Conservation (phyloP, 805 yeast genomes). For the Sugiyamaella americana region DNA sequence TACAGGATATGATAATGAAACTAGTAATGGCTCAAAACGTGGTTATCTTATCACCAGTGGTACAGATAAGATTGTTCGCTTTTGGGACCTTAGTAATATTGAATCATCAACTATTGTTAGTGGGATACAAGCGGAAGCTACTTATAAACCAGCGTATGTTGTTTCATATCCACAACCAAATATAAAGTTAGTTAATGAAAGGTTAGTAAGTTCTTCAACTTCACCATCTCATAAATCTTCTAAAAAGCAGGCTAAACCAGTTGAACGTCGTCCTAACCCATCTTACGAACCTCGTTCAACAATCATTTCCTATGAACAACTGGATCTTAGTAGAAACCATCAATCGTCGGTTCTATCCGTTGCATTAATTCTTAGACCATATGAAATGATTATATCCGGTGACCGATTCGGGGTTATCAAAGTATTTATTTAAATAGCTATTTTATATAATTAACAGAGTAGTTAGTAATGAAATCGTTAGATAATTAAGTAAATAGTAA, state of each 20-base stretch:
- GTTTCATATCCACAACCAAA: conserved; percentile 32
- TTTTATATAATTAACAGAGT: no score
- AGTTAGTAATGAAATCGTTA: no score
- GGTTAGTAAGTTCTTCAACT: conserved; percentile 16
- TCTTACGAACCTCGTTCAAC: conserved; percentile 30
- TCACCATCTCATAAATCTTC: conserved; percentile 5
- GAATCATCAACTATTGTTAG: conserved; percentile 30
- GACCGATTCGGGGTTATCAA: conserved; percentile 64
- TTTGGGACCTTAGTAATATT: conserved; percentile 33
- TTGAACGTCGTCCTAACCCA: conserved; percentile 6
- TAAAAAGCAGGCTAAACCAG: conserved; percentile 3
- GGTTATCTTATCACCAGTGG: conserved; percentile 30
- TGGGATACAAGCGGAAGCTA: conserved; percentile 28
- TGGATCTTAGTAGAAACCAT: conserved; percentile 40
- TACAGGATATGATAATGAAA: not conserved
- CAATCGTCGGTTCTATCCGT: conserved; percentile 48
- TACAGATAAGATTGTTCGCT: conserved; percentile 29
- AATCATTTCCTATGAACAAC: conserved; percentile 40
- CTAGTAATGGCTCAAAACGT: conserved; percentile 3
- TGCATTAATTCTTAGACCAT: conserved; percentile 43
- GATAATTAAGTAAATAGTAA: no score
- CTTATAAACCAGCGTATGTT: conserved; percentile 18
- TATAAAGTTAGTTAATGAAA: conserved; percentile 40
- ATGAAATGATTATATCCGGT: conserved; percentile 55
- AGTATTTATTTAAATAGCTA: conserved; percentile 39